Base-by-base conservation (phyloP, 2,329 filamentous ascomycete genomes). In the Fusarium dimerum region DNA sequence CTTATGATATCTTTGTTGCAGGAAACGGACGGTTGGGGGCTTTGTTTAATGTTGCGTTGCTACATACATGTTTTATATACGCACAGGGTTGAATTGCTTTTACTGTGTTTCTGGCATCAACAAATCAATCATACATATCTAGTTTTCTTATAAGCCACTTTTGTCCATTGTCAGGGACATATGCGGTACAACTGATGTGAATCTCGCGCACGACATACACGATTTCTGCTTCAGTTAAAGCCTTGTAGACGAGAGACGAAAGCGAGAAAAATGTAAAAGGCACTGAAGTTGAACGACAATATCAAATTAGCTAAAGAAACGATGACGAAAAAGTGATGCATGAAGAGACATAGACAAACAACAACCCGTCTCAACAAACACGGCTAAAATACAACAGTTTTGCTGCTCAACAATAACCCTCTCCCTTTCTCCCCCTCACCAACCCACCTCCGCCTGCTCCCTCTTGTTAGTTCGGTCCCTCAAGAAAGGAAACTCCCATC, bases 341-440 rank as follows among this genome's bases (percentile, higher is more conserved):
- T 62, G 61, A 54, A 61, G 66, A 69, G 66, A 70, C 66, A 60
- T 68, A 15, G 32, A 36, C 61, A 60, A 67, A 64, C 59, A 50
- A 10, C 61, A 67, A 61, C 59, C 56, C 56, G 63, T 65, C 67
- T 66, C 66, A 64, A 60, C 63, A 66, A 58, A 65, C 65, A 62
- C 63, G 58, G 65, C 65, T 73, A 73, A 71, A 73, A 72, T 74
- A 73, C 69, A 73, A 69, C 65, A 70, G 60, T 64, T 66, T 67
- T 64, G 20, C 64, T 66, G 60, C 66, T 70, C 62, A 58, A 60
- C 13, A 36, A 36, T 36, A 10, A 56, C 52, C 56, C 40, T 40
- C 53, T 59, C 56, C 52, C 55, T 57, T 47, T 59, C 20, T 26
- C 7, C 20, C 20, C 20, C 20, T 26, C 20, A 59, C 61, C 59